phyloP scores from a whole-genome alignment of 441 rosid genomes.

The Adansonia rubrostipa region DNA sequence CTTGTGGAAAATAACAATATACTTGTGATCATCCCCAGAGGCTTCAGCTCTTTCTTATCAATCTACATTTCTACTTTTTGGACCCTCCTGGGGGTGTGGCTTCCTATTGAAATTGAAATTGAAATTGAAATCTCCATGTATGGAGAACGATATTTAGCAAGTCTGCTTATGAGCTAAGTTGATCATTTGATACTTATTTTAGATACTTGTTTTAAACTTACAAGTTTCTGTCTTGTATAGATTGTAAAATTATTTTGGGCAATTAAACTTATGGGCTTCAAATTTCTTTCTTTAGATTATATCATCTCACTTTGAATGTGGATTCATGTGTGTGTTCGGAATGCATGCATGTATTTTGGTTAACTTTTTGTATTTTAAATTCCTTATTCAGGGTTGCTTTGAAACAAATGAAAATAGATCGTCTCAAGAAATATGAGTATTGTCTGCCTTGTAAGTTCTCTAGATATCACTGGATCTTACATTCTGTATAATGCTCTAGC shows the following conservation, averaged over 20 bases:
- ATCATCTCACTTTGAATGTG: background rate
- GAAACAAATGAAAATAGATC: conserved; percentile 86
- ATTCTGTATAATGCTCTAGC: conserved; percentile 18
- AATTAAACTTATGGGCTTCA: background rate
- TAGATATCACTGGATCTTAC: conserved; percentile 21
- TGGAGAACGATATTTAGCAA: background rate
- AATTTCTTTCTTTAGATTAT: background rate
- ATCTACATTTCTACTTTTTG: background rate
- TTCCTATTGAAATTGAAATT: conserved; percentile 7
- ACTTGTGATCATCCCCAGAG: background rate
- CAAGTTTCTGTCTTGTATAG: conserved; percentile 3
- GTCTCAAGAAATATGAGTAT: conserved; percentile 84
- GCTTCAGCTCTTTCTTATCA: background rate
- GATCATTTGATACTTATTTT: conserved; percentile 1
- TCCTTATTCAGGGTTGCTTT: conserved; percentile 77
- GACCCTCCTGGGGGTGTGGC: background rate
- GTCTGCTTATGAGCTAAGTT: background rate
- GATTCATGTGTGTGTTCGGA: background rate
- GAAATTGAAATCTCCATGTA: no score
- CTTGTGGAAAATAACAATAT: conserved; percentile 6
- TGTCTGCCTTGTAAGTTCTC: conserved; percentile 93
- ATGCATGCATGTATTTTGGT: conserved; percentile 11
- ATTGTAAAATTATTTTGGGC: background rate
- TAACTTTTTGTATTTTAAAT: conserved; percentile 22
- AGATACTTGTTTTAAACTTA: background rate